Evolutionary conservation across 805 yeast species (phyloP), one percentile per base, ranked within the genome.

Genomic region (Scheffersomyces stipitis): DNA sequence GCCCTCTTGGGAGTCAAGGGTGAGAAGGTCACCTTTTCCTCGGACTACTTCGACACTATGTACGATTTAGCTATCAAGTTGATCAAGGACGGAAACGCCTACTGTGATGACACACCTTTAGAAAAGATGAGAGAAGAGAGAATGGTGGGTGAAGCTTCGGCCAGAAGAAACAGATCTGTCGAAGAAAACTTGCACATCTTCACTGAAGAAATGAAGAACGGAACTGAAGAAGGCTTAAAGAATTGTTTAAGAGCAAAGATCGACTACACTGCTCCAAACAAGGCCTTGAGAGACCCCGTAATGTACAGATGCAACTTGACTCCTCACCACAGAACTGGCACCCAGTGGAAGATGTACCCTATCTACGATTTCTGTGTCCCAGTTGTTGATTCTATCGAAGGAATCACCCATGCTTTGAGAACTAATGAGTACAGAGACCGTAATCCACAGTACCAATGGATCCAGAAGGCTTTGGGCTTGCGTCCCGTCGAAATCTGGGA

Each of bases 331-430:
- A 84, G 96, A 71, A 93, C 98, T 28, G 97, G 97, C 38, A 58
- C 82, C 28, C 53, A 73, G 34, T 93, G 99, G 99, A 93, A 93
- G 68, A 79, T 91, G 65, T 93, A 93, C 72, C 99, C 99, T 60
- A 89, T 96, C 28, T 93, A 93, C 68, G 99, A 93, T 68, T 93
- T 93, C 86, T 93, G 98, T 77, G 95, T 86, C 45, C 99, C 99
- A 44, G 79, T 91, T 34, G 97, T 93, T 37, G 99, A 93, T 66
- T 73, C 98, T 16, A 53, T 88, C 31, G 99, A 93, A 71, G 99
- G 99, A 54, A 96, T 93, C 32, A 93, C 99, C 30, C 99, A 93
- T 57, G 96, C 98, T 38, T 76, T 93, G 64, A 84, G 99, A 78
- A 93, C 99, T 30, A 91, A 85, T 59, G 99, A 93, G 73, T 93